Evolutionary conservation across 768 basidiomycete genomes (phyloP).

Genomic region (Amanita rubescens): DNA sequence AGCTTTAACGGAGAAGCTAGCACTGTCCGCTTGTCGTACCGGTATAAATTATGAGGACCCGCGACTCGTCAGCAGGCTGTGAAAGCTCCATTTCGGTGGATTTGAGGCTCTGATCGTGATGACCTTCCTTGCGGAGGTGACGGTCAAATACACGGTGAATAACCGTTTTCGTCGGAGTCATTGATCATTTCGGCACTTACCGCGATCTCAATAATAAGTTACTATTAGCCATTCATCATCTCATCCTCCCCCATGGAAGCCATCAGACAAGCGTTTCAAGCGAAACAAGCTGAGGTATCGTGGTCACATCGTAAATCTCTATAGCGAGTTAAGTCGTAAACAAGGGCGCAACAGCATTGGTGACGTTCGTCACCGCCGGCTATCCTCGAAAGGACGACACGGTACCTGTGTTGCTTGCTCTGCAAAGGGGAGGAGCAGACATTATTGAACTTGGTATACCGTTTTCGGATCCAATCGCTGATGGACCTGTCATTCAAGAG

Average conservation of each 20-base stretch:
- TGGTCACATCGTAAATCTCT: background rate
- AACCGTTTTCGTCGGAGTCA: too few species aligned
- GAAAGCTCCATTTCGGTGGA: slow-evolving; percentile 33
- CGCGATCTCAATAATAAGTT: too few species aligned
- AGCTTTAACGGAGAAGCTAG: background rate
- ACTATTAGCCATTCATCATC: too few species aligned
- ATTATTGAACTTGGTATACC: slow-evolving; percentile 94
- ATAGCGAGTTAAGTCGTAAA: background rate
- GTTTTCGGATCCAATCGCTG: slow-evolving; percentile 95
- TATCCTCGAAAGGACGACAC: slow-evolving; percentile 78
- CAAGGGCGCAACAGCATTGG: slow-evolving; percentile 56
- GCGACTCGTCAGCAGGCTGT: slow-evolving; percentile 55
- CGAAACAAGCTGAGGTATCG: slow-evolving; percentile 50
- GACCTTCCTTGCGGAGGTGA: too few species aligned
- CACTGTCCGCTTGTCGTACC: slow-evolving; percentile 24
- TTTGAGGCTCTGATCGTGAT: too few species aligned
- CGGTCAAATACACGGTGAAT: too few species aligned
- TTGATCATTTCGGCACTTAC: too few species aligned
- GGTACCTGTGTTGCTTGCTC: slow-evolving; percentile 80
- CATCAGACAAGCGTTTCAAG: slow-evolving; percentile 60
- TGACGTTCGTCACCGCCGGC: slow-evolving; percentile 93
- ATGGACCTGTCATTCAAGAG: slow-evolving; percentile 90
- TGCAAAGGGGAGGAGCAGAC: slow-evolving; percentile 91
- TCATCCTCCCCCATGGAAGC: slow-evolving; percentile 49
- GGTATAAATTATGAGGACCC: slow-evolving; percentile 85